Base-by-base conservation (phyloP, 441 rosid genomes). In the Adansonia madagascariensis region DNA sequence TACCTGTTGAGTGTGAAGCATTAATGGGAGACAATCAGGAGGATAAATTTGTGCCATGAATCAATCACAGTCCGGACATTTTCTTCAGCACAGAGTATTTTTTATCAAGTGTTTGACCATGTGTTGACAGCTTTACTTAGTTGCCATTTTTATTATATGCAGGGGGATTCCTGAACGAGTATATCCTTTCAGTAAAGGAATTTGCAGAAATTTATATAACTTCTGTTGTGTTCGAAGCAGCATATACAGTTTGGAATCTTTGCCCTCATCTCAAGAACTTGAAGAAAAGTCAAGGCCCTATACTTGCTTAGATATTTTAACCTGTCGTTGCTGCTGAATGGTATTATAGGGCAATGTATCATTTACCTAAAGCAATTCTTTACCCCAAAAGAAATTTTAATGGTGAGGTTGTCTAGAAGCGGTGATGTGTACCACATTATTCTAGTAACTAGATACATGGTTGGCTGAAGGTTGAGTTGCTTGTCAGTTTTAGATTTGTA, bases 151-250 rank as follows among this genome's bases (percentile, higher is more conserved):
- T 10, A 66, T 44, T 35, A 49, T 3, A 22, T 68, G 57, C 73
- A 69, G 73, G 20, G 20, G 20, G 6, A 50, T 69, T 24, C 59
- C 73, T 3, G 73, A 69, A 14, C 84, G 95, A 70, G 92, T 91
- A n/a, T 87, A 88, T 84, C 98, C 99, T 35, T 96, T 96, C 81
- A 96, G 94, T 83, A 84, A 86, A 87, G 99, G 99, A 77, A 82
- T 87, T 67, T 83, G 94, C 85, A 80, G 86, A 79, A 96, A 96
- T 77, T 46, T 91, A 27, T 83, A 87, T 72, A 74, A 85, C 53
- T 89, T 93, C 77, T 96, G 98, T 81, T 96, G 88, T 74, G 79
- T 46, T 61, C 78, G 70, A 71, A 82, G 84, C 78, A 82, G 85
- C 57, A 74, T 72, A 63, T 82, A 86, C 80, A 75, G 76, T 79